Base-by-base conservation (phyloP, 208 protist species). In the Acanthamoeba lugdunensis region DNA sequence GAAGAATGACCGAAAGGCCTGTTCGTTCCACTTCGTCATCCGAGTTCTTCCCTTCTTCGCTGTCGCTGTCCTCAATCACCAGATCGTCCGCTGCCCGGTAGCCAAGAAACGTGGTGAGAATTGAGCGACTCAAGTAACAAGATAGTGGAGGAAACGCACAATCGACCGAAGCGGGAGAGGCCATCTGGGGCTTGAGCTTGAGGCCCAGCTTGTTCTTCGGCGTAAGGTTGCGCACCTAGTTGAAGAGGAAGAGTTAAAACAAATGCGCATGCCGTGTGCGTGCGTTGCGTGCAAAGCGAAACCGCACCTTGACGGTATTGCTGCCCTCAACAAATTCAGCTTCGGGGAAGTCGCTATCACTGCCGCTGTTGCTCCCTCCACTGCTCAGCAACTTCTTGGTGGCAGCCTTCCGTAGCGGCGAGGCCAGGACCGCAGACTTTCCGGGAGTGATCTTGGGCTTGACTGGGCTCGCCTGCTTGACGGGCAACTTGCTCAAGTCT, bases 311-410 rank as follows among this genome's bases (percentile, higher is more conserved):
- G 61, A 91, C 85, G 21, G 85, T 91, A 30, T 23, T 91, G 85
- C 85, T 91, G 56, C 85, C 85, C 3, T 91, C 85, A 25, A 91
- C 85, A n/a, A 91, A 91, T 30, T 91, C 63, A 11, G 85, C 65
- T 69, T 91, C 84, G 84, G 84, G 52, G 8, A 25, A n/a, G 28
- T 61, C 52, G 14, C 61, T 75, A 9, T 91, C 85, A 23, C 65
- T 77, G 18, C 48, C 85, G 85, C 85, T 91, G 23, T 16, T 25
- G 48, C 77, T 61, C 1, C 82, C 58, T 5, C 58, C 82, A 45
- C 79, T 87, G 9, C 28, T 41, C 9, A 87, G 25, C 79, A 87
- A 21, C 79, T 63, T 87, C 14, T 63, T 8, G n/a, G 41, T 81
- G 71, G 37, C 71, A 11, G 41, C 71, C 71, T 81, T 41, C 33